These are phyloP conservation scores for Phytophthora agathidicida DNA, from an alignment of 352 stramenopile genomes.

Conservation along the genomic window DNA sequence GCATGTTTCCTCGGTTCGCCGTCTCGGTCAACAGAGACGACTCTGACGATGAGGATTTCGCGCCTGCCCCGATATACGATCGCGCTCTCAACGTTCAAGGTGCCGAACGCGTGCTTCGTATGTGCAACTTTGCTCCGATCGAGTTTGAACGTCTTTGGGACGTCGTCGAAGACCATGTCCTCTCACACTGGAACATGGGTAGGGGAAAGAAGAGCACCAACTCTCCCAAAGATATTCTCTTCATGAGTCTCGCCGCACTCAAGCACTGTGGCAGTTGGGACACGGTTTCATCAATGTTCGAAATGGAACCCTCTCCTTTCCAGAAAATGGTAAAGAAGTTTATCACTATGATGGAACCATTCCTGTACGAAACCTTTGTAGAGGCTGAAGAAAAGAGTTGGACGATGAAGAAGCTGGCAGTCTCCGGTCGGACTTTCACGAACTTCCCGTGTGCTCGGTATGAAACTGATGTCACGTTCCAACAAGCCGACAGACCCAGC, in stretches of 20 bases:
- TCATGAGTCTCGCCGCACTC: not conserved
- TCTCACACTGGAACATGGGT: not conserved
- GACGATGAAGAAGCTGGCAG: not conserved
- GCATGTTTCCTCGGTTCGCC: not conserved
- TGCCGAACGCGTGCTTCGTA: not conserved
- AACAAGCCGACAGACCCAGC: not conserved
- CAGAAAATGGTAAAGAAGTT: slow-evolving; percentile 6
- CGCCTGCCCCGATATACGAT: not conserved
- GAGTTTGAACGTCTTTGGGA: slow-evolving; percentile 5
- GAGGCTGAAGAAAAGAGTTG: not conserved
- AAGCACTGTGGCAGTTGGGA: slow-evolving; percentile 13
- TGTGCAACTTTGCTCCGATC: slow-evolving; percentile 1
- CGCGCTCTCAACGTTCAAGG: too few species aligned
- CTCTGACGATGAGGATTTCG: not conserved
- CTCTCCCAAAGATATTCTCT: slow-evolving; percentile 7
- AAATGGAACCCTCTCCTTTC: not conserved
- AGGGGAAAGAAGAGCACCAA: not conserved
- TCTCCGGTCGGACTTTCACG: not conserved
- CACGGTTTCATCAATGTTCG: not conserved
- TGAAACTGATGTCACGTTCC: slow-evolving; percentile 3
- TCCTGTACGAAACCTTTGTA: not conserved
- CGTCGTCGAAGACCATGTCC: not conserved
- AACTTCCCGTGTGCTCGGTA: not conserved
- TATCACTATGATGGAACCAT: not conserved
- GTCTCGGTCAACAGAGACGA: not conserved